Evolutionary conservation across 495 filamentous ascomycete species (phyloP).

Genomic region (Glarea lozoyensis): DNA sequence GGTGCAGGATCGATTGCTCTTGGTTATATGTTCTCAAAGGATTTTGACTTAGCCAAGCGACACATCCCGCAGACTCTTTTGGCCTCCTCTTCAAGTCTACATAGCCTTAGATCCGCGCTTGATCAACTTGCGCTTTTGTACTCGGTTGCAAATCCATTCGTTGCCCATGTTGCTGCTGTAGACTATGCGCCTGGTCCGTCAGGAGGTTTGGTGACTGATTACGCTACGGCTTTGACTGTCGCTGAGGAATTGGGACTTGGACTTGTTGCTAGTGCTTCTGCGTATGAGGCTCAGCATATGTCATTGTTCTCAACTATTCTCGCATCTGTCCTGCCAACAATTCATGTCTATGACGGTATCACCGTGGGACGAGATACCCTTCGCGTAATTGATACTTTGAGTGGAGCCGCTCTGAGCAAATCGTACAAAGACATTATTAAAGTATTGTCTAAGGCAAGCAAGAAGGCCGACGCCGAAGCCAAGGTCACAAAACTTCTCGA

Average conservation of each 20-base stretch:
- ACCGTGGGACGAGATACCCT: conserved; percentile 77
- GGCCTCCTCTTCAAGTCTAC: conserved; percentile 72
- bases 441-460: conserved; percentile 51
- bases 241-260: conserved; percentile 90
- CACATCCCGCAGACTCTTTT: conserved; percentile 85
- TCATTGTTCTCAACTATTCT: conserved; percentile 79
- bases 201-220: conserved; percentile 76
- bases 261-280: conserved; percentile 74
- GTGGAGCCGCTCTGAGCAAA: conserved; percentile 58
- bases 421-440: conserved; percentile 61
- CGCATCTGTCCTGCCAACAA: conserved; percentile 67
- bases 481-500: conserved; percentile 67
- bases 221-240: conserved; percentile 66
- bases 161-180: conserved; percentile 87
- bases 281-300: conserved; percentile 93
- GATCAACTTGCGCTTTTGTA: conserved; percentile 89
- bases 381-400: conserved; percentile 75
- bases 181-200: conserved; percentile 68
- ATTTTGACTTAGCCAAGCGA: conserved; percentile 85
- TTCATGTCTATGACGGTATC: conserved; percentile 91
- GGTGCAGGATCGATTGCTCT: conserved; percentile 89
- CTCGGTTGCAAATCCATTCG: conserved; percentile 80
- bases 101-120: conserved; percentile 70
- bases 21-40: conserved; percentile 93
- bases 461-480: conserved; percentile 62